Percentiles rank a stretch among this genome's conserved stretches.
Evolutionary conservation across 345 rosid species (phyloP).

Genomic region (Melaleuca quinquenervia): DNA sequence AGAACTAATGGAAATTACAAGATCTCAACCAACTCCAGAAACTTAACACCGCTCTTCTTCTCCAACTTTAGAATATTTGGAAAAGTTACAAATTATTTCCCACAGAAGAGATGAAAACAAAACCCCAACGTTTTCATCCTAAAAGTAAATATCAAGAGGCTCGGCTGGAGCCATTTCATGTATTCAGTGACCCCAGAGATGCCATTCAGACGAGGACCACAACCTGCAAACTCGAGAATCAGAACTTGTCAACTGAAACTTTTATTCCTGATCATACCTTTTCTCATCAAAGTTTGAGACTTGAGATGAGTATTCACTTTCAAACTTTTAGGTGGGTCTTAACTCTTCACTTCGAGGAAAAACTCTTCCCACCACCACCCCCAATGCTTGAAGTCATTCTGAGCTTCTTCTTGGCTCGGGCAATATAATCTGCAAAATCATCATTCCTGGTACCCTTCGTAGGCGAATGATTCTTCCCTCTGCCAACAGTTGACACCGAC

Average conservation of each 20-base stretch:
- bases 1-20: background rate
- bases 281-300: background rate
- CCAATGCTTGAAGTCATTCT: background rate
- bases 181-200: background rate
- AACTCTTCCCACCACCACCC: background rate
- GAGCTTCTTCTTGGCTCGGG: constrained; percentile 1
- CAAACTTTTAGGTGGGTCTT: background rate
- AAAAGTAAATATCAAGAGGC: background rate
- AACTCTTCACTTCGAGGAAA: background rate
- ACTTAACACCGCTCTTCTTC: background rate
- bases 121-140: background rate
- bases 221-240: background rate
- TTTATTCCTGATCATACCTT: background rate
- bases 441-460: background rate
- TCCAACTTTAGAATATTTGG: background rate
- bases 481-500: background rate
- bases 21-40: background rate
- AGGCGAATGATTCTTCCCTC: background rate
- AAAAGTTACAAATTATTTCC: background rate
- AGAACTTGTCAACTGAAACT: background rate
- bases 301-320: background rate
- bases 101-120: background rate
- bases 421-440: background rate
- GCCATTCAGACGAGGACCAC: background rate
- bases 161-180: background rate